These are phyloP conservation scores for Candolleomyces aberdarensis DNA, from an alignment of 768 basidiomycete genomes.

Conservation along the genomic window DNA sequence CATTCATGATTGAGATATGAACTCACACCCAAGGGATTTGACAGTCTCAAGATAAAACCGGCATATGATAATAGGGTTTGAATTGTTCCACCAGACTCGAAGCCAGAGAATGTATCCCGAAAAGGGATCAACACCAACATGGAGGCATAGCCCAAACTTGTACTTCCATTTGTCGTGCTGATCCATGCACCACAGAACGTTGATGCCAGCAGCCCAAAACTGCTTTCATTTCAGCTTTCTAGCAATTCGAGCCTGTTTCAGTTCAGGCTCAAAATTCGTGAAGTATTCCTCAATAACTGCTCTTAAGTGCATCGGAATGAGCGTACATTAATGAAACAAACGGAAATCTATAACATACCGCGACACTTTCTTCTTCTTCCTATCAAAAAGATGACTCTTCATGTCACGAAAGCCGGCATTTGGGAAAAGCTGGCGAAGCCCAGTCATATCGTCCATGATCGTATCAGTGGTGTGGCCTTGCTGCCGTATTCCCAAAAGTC, in stretches of 20 bases:
- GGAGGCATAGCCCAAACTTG: slow-evolving; percentile 31
- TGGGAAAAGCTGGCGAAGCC: neutral
- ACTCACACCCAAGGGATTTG: slow-evolving; percentile 15
- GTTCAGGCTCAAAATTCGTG: slow-evolving; percentile 7
- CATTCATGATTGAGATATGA: neutral
- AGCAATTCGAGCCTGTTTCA: slow-evolving; percentile 15
- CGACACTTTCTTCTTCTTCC: neutral
- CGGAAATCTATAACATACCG: neutral
- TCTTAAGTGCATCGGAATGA: neutral
- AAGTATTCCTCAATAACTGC: neutral
- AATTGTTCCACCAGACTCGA: slow-evolving; percentile 41
- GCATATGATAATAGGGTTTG: slow-evolving; percentile 29
- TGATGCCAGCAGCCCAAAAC: slow-evolving; percentile 41
- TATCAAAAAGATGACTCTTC: neutral
- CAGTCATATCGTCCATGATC: neutral
- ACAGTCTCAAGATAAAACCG: slow-evolving; percentile 32
- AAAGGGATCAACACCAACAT: slow-evolving; percentile 35
- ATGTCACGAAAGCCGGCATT: neutral
- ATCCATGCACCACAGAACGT: slow-evolving; percentile 33
- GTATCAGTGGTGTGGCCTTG: neutral
- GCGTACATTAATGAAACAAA: neutral
- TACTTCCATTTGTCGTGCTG: slow-evolving; percentile 47
- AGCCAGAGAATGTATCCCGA: slow-evolving; percentile 31
- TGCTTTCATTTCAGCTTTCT: slow-evolving; percentile 21
- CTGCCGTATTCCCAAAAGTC: neutral